phyloP scores from a whole-genome alignment of 768 basidiomycete genomes.

The Floccularia luteovirens region DNA sequence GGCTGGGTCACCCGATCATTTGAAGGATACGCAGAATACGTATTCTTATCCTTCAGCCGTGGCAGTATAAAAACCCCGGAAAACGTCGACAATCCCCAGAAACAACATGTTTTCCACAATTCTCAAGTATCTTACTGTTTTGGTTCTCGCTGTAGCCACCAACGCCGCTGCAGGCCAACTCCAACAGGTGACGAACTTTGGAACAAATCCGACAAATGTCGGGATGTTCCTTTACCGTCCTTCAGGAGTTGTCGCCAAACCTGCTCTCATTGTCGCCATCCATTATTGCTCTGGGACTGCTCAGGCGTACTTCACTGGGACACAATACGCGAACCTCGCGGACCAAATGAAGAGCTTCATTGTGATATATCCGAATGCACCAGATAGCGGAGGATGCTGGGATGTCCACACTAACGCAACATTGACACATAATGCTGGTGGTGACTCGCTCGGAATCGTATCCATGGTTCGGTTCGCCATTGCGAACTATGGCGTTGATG shows the following conservation, averaged over 20 bases:
- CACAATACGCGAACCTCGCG: conserved; percentile 40
- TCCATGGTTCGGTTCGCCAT: conserved; percentile 40
- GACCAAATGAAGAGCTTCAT: conserved; percentile 38
- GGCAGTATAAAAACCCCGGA: too few species aligned
- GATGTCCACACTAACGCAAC: conserved; percentile 43
- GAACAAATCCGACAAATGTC: conserved; percentile 46
- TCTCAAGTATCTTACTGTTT: conserved; percentile 9
- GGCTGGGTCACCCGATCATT: too few species aligned
- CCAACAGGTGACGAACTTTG: conserved; percentile 37
- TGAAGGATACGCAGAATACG: too few species aligned
- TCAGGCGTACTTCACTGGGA: conserved; percentile 40
- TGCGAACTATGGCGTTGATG: conserved; percentile 35
- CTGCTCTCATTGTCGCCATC: conserved; percentile 43
- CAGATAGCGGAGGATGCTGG: conserved; percentile 39
- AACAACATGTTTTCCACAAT: conserved; percentile 12
- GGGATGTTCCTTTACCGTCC: conserved; percentile 39
- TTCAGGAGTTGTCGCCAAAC: conserved; percentile 23
- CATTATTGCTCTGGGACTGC: conserved; percentile 47
- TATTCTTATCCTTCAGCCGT: too few species aligned
- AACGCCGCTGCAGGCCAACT: conserved; percentile 21
- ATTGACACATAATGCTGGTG: conserved; percentile 46
- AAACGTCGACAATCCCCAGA: too few species aligned
- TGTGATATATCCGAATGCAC: conserved; percentile 41
- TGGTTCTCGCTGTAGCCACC: conserved; percentile 9
- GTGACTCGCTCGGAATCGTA: conserved; percentile 46